Percentiles rank a stretch among this genome's conserved stretches.
These are phyloP conservation scores for Ganoderma multipileum DNA, from an alignment of 1,284 basidiomycete genomes.

Conservation along the genomic window DNA sequence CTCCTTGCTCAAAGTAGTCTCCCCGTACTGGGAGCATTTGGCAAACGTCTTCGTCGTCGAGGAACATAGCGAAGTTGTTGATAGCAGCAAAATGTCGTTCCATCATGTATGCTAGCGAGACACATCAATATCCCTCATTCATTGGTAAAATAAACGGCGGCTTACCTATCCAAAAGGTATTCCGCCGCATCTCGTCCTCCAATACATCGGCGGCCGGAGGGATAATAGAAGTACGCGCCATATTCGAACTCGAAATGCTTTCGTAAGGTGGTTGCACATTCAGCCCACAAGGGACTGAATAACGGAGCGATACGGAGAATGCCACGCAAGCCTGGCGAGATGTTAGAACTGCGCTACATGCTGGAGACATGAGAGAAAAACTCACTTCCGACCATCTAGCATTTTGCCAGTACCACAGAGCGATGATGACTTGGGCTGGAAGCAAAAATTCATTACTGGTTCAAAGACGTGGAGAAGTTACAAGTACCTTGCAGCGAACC, in stretches of 20 bases:
- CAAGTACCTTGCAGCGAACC: slow-evolving; percentile 66
- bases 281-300: slow-evolving; percentile 68
- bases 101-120: slow-evolving; percentile 60
- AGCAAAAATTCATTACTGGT: not conserved
- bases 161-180: slow-evolving; percentile 66
- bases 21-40: slow-evolving; percentile 71
- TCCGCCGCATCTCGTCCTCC: slow-evolving; percentile 75
- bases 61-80: slow-evolving; percentile 73
- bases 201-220: slow-evolving; percentile 61
- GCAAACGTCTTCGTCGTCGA: slow-evolving; percentile 76
- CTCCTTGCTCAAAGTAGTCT: slow-evolving; percentile 66
- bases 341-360: not conserved
- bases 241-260: slow-evolving; percentile 55
- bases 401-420: slow-evolving; percentile 77
- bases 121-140: not conserved
- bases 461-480: not conserved
- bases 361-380: not conserved
- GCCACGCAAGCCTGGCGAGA: slow-evolving; percentile 60
- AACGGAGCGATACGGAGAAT: slow-evolving; percentile 62
- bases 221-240: slow-evolving; percentile 59
- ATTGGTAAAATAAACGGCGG: not conserved
- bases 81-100: slow-evolving; percentile 71
- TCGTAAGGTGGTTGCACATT: slow-evolving; percentile 75
- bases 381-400: slow-evolving; percentile 78
- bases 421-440: slow-evolving; percentile 65